Evolutionary conservation across 164 flowering plant species (phyloP).

Genomic region (Platanus orientalis): DNA sequence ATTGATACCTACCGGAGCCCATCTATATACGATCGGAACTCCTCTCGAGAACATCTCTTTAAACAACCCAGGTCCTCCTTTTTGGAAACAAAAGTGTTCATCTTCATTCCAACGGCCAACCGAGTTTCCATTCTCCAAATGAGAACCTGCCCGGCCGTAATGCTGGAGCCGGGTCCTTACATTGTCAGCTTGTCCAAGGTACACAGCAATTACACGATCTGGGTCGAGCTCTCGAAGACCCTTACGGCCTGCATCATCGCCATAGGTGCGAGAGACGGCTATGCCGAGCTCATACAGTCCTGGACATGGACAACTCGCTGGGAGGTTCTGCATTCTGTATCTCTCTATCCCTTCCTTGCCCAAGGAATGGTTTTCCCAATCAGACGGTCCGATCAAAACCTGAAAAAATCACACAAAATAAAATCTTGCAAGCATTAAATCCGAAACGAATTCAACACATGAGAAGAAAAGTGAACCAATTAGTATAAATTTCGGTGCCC

Average conservation of each 20-base stretch:
- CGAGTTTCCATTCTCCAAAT: slow-evolving; percentile 48
- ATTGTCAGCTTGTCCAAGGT: slow-evolving; percentile 77
- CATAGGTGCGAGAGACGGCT: slow-evolving; percentile 12
- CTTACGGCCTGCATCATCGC: slow-evolving; percentile 28
- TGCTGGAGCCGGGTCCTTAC: slow-evolving; percentile 62
- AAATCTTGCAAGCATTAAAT: too few species aligned
- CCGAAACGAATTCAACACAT: too few species aligned
- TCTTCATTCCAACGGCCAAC: slow-evolving; percentile 16
- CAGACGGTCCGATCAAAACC: too few species aligned
- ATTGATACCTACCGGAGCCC: slow-evolving; percentile 71
- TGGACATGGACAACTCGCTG: slow-evolving; percentile 29
- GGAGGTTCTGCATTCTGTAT: slow-evolving; percentile 52
- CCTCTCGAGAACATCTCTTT: slow-evolving; percentile 60
- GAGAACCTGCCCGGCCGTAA: slow-evolving; percentile 78
- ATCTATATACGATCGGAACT: slow-evolving; percentile 63
- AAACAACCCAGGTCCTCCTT: slow-evolving; percentile 54
- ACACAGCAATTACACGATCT: slow-evolving; percentile 43
- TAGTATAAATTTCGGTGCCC: too few species aligned
- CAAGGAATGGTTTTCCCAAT: slow-evolving; percentile 1
- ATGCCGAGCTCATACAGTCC: slow-evolving; percentile 73
- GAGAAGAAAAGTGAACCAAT: too few species aligned
- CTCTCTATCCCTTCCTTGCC: slow-evolving; percentile 74
- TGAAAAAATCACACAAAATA: too few species aligned
- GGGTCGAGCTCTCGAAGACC: slow-evolving; percentile 34
- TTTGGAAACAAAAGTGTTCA: slow-evolving; percentile 5